Conservation (phyloP, 2,329 filamentous ascomycete genomes). For the Scytalidium sp. region DNA sequence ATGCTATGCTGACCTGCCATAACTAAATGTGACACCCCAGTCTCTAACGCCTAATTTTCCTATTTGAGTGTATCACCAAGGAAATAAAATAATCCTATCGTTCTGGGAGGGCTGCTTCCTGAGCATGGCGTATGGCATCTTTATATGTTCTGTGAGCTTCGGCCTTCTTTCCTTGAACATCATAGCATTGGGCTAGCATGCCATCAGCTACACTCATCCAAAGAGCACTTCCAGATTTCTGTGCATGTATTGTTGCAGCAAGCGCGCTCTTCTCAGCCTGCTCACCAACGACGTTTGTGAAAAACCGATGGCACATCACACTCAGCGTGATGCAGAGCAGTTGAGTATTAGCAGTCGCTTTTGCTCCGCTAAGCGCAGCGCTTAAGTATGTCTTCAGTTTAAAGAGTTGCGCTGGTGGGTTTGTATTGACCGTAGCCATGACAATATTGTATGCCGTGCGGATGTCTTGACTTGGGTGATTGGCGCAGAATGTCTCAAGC, state of each 20-base stretch:
- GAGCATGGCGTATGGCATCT: conserved; percentile 22
- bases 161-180: conserved; percentile 63
- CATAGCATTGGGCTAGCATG: conserved; percentile 72
- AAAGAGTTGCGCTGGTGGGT: conserved; percentile 64
- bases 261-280: conserved; percentile 75
- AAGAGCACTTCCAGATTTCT: conserved; percentile 66
- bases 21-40: not conserved
- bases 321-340: conserved; percentile 80
- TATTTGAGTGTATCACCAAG: not conserved
- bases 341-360: conserved; percentile 69
- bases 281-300: conserved; percentile 60
- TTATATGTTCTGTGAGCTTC: conserved; percentile 44
- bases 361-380: conserved; percentile 66
- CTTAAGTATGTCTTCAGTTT: conserved; percentile 78
- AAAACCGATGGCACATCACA: conserved; percentile 77
- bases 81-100: not conserved
- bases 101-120: not conserved
- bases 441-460: conserved; percentile 75
- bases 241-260: conserved; percentile 65
- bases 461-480: conserved; percentile 72
- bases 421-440: conserved; percentile 62
- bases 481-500: conserved; percentile 64
- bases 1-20: not conserved
- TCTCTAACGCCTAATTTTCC: not conserved
- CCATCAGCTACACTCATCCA: conserved; percentile 81